A percentile compares a stretch with the other conserved stretches of the same genome.
These are phyloP conservation scores for Fusarium sp. DNA, from an alignment of 2,329 filamentous ascomycete species.

Conservation along the genomic window DNA sequence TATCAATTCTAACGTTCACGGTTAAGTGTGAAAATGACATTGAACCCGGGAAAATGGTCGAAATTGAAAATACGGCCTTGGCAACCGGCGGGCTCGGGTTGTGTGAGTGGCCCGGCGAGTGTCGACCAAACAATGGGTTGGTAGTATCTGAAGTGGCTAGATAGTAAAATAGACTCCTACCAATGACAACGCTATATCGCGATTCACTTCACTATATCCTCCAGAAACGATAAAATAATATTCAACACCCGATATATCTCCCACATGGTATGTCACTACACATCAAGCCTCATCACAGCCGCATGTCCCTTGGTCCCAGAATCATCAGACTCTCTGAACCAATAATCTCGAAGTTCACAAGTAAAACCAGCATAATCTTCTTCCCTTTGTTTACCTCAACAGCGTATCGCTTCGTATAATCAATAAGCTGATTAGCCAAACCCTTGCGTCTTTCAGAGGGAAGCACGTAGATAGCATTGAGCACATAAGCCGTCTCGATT, in stretches of 20 bases:
- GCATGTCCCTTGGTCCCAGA: slow-evolving; percentile 1
- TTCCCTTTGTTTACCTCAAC: not conserved
- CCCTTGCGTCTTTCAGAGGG: slow-evolving; percentile 26
- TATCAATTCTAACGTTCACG: not conserved
- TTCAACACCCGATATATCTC: not conserved
- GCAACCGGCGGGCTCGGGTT: not conserved
- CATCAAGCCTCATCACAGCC: slow-evolving; percentile 35
- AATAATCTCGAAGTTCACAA: slow-evolving; percentile 31
- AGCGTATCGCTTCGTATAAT: slow-evolving; percentile 11
- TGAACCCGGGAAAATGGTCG: not conserved
- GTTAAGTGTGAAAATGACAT: not conserved
- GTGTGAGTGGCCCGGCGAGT: not conserved
- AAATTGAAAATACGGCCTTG: not conserved
- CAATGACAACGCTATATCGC: too few species aligned
- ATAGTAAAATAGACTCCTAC: not conserved
- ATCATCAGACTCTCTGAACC: slow-evolving; percentile 21
- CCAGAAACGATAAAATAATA: too few species aligned
- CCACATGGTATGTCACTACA: not conserved
- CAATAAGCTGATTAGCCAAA: slow-evolving; percentile 14
- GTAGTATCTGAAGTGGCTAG: not conserved
- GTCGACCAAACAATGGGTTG: not conserved
- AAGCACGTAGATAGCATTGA: slow-evolving; percentile 36
- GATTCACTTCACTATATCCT: too few species aligned
- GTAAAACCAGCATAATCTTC: slow-evolving; percentile 9
- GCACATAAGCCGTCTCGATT: slow-evolving; percentile 8